phyloP scores from a whole-genome alignment of 306 rosid genomes.

The Canavalia ensiformis region DNA sequence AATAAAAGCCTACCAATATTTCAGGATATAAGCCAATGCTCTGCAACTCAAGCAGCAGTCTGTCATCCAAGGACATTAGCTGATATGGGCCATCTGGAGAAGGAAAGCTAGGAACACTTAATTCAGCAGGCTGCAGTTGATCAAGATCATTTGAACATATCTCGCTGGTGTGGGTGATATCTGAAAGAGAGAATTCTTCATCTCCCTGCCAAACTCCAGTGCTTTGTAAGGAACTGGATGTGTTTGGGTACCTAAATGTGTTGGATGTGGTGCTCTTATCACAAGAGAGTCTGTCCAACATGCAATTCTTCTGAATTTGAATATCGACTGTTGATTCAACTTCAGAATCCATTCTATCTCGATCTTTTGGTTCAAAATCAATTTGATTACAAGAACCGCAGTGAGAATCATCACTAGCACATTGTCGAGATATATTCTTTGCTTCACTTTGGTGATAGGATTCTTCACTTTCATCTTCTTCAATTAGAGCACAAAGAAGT shows the following conservation, averaged over 20 bases:
- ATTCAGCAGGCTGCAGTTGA: constrained; percentile 69
- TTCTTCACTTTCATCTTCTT: constrained; percentile 82
- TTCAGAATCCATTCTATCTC: constrained; percentile 85
- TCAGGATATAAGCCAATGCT: constrained; percentile 89
- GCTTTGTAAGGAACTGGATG: constrained; percentile 66
- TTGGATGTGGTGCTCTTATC: constrained; percentile 72
- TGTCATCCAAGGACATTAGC: constrained; percentile 77
- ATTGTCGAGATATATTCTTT: constrained; percentile 71
- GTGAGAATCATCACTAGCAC: constrained; percentile 90
- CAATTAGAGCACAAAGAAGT: constrained; percentile 88
- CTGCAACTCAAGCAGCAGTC: constrained; percentile 85
- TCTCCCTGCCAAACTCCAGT: constrained; percentile 81
- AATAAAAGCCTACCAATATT: constrained; percentile 66
- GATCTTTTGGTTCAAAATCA: constrained; percentile 82
- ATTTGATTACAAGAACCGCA: constrained; percentile 87
- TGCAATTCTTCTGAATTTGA: constrained; percentile 64
- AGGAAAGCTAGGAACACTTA: constrained; percentile 56
- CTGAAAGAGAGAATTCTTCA: constrained; percentile 70
- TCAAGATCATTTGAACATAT: constrained; percentile 71
- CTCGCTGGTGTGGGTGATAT: constrained; percentile 67
- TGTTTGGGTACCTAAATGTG: constrained; percentile 67
- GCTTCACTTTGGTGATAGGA: constrained; percentile 65
- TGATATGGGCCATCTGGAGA: constrained; percentile 77
- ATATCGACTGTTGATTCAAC: constrained; percentile 76
- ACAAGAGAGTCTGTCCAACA: constrained; percentile 76